Conservation (phyloP, 306 rosid genomes). For the Casuarina glauca region DNA sequence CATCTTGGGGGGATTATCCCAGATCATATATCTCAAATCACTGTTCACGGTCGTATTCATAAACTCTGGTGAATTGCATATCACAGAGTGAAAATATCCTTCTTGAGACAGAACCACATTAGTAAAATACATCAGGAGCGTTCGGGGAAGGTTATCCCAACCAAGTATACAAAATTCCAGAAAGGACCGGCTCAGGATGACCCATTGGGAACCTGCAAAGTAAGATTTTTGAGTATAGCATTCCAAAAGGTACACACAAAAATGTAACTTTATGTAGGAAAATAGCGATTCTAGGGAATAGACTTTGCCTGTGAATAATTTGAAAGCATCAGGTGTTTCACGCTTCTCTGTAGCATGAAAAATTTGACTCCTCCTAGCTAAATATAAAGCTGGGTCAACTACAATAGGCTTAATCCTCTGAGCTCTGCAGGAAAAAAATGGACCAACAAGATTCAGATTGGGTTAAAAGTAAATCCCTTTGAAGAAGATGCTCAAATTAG, state of each 20-base stretch:
- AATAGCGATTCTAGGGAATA: constrained; percentile 16
- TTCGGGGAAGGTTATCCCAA: constrained; percentile 96
- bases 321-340: constrained; percentile 75
- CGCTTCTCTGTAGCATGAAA: constrained; percentile 91
- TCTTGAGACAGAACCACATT: constrained; percentile 82
- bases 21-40: constrained; percentile 77
- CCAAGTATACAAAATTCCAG: constrained; percentile 84
- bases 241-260: constrained; percentile 6
- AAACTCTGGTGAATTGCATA: constrained; percentile 83
- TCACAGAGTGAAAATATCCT: constrained; percentile 88
- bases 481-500: constrained; percentile 18
- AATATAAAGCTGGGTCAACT: constrained; percentile 80
- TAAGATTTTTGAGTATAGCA: constrained; percentile 23
- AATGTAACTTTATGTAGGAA: constrained; percentile 13
- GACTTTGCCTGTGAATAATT: constrained; percentile 82
- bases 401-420: constrained; percentile 80
- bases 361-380: constrained; percentile 89
- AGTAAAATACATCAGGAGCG: constrained; percentile 82
- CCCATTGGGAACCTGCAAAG: constrained; percentile 95
- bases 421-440: constrained; percentile 40
- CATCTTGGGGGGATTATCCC: constrained; percentile 92
- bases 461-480: constrained; percentile 13
- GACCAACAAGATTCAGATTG: constrained; percentile 20
- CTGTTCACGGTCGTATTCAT: constrained; percentile 83
- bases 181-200: constrained; percentile 73